Base-by-base conservation (phyloP, 345 rosid species). In the Combretum micranthum region DNA sequence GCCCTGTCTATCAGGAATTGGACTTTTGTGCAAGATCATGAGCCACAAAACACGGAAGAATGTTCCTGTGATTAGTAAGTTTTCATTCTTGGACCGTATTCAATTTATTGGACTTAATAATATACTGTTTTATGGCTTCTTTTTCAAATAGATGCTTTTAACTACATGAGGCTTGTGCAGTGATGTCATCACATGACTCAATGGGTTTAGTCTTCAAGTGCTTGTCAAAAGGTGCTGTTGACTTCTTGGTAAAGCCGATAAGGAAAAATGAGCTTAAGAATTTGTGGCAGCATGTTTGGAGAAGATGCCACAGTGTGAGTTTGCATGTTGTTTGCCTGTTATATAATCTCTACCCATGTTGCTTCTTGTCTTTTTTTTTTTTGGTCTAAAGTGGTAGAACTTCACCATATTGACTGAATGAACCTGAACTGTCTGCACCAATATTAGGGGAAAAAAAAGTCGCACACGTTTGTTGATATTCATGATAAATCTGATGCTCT, bases 231-330 rank as follows among this genome's bases (percentile, higher is more conserved):
- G 96, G 89, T 56, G 91, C 96, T 13, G 96, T 80, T 72, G 96
- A 87, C 70, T 84, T 84, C 72, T 73, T 87, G 61, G 88, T 80
- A 61, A 84, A 87, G 72, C 96, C 96, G 22, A 76, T 87, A 68
- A 78, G 96, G 70, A 87, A 84, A 79, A 87, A 87, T 60, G 96
- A 84, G 72, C 79, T 87, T 52, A 82, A 82, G 74, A 87, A 82
- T 67, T 85, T 84, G 8, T 87, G 91, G 89, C 91, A 87, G 76
- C 91, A 84, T 69, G 80, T 84, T 74, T 87, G 96, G 91, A 80
- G 87, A 74, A 82, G 83, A 80, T 77, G 85, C 69, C 87, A 80
- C 77, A 82, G 85, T 55, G 91, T 84, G 78, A 80, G 87, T 72
- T 52, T 56, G 21, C 20, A 56, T 62, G 62, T 66, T 44, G 52